These are phyloP conservation scores for Aspergillus sclerotioniger DNA, from an alignment of 495 filamentous ascomycete genomes.

Conservation along the genomic window DNA sequence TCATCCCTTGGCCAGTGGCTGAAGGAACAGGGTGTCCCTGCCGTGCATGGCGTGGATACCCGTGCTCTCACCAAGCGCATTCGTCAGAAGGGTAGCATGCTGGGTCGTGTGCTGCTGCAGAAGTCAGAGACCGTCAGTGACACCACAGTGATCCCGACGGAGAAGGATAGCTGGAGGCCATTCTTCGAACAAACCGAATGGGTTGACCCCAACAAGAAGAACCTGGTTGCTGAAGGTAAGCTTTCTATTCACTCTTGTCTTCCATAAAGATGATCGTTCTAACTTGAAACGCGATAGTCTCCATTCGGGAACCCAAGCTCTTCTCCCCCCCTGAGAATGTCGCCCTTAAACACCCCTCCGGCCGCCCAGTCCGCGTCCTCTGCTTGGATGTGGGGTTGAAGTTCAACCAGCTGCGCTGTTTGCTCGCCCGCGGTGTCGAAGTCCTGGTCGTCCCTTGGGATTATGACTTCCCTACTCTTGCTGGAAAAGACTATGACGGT, in stretches of 20 bases:
- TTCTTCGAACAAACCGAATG: conserved; percentile 77
- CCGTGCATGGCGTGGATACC: conserved; percentile 94
- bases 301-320: conserved; percentile 75
- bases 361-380: conserved; percentile 78
- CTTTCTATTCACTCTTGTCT: conserved; percentile 13
- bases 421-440: conserved; percentile 87
- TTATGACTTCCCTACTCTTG: conserved; percentile 76
- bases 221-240: conserved; percentile 92
- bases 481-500: conserved; percentile 83
- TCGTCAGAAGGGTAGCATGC: conserved; percentile 91
- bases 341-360: conserved; percentile 80
- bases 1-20: conserved; percentile 93
- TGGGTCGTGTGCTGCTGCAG: conserved; percentile 81
- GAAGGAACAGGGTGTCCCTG: conserved; percentile 92
- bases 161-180: conserved; percentile 56
- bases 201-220: conserved; percentile 87
- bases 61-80: conserved; percentile 91
- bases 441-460: conserved; percentile 95
- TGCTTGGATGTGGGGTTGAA: conserved; percentile 97
- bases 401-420: conserved; percentile 93
- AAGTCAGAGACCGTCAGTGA: conserved; percentile 54
- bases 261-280: not conserved
- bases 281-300: conserved; percentile 58
- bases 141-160: conserved; percentile 32
- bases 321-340: conserved; percentile 66